A percentile compares a stretch with the other conserved stretches of the same genome.
Conservation (phyloP, 805 yeast genomes). For the Ogataea haglerorum region DNA sequence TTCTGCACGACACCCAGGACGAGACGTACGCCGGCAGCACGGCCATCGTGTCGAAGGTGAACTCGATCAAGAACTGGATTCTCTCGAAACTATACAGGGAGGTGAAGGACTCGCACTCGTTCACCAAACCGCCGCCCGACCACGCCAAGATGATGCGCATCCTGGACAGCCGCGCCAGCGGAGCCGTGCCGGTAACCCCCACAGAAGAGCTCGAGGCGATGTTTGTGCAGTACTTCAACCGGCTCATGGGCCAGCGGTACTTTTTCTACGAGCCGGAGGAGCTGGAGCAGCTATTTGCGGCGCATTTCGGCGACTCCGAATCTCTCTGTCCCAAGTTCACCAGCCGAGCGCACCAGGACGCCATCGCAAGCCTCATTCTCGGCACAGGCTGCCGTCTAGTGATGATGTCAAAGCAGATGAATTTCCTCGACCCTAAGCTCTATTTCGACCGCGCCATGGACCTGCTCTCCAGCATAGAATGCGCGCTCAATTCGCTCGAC, state of each 20-base stretch:
- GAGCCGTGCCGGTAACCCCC: background rate
- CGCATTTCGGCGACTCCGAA: conserved; percentile 2
- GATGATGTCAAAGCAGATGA: conserved; percentile 10
- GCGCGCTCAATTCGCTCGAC: conserved; percentile 7
- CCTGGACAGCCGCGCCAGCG: conserved; percentile 5
- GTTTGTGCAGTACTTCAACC: conserved; percentile 11
- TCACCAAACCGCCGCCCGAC: conserved; percentile 9
- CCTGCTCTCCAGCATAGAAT: conserved; percentile 2
- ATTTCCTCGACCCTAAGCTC: conserved; percentile 9
- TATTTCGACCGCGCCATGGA: conserved; percentile 15
- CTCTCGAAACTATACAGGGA: conserved; percentile 15
- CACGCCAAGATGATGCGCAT: conserved; percentile 9
- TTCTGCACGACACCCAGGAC: conserved; percentile 12
- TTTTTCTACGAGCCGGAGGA: conserved; percentile 14
- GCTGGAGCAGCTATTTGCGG: conserved; percentile 9
- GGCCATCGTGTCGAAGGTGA: conserved; percentile 27
- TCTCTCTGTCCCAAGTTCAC: conserved; percentile 1
- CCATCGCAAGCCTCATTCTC: conserved; percentile 11
- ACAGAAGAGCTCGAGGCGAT: conserved; percentile 6
- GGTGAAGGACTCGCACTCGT: conserved; percentile 4
- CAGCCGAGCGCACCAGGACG: conserved; percentile 4
- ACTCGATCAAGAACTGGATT: conserved; percentile 22
- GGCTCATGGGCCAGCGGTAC: conserved; percentile 14
- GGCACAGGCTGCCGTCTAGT: conserved; percentile 17
- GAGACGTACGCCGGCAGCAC: conserved; percentile 24